Evolutionary conservation across 352 stramenopile genomes (phyloP).

Genomic region (Thraustochytrium sp.): DNA sequence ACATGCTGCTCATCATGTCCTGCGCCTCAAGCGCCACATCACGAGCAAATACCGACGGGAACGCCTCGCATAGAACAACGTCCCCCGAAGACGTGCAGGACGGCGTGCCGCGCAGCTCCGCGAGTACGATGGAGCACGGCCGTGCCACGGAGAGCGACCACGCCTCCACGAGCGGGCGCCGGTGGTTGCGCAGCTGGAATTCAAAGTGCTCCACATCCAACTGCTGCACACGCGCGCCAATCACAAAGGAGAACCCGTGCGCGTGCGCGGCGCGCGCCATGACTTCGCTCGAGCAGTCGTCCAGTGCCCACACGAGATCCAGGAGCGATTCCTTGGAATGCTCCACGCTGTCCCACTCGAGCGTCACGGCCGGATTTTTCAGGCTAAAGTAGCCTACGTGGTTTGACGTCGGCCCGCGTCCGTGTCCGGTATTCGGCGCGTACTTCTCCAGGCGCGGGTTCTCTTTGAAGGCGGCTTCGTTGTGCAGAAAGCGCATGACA

Average conservation of each 20-base stretch:
- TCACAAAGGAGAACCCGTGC: slow-evolving; percentile 15
- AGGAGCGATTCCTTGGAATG: background rate
- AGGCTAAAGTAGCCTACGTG: background rate
- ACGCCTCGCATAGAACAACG: slow-evolving; percentile 17
- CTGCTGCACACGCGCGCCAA: background rate
- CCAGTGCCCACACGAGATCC: slow-evolving; percentile 5
- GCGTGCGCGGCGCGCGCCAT: background rate
- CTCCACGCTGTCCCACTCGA: slow-evolving; percentile 5
- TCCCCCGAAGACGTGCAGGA: background rate
- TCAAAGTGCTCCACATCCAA: background rate
- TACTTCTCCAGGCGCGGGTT: background rate
- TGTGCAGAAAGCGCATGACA: background rate
- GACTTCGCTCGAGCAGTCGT: background rate
- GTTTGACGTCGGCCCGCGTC: too few relatives aligned
- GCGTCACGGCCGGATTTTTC: background rate
- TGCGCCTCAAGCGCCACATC: background rate
- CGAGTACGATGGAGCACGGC: background rate
- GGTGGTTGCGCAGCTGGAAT: slow-evolving; percentile 23
- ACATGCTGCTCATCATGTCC: background rate
- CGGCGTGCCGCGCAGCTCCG: background rate
- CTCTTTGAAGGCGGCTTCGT: background rate
- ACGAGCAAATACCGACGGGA: background rate
- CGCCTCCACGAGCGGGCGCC: background rate
- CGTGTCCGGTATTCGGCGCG: background rate
- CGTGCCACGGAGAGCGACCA: background rate